Percentiles rank a stretch among this genome's conserved stretches.
phyloP scores from a whole-genome alignment of 805 yeast species.

The Dipodascus geniculatus region DNA sequence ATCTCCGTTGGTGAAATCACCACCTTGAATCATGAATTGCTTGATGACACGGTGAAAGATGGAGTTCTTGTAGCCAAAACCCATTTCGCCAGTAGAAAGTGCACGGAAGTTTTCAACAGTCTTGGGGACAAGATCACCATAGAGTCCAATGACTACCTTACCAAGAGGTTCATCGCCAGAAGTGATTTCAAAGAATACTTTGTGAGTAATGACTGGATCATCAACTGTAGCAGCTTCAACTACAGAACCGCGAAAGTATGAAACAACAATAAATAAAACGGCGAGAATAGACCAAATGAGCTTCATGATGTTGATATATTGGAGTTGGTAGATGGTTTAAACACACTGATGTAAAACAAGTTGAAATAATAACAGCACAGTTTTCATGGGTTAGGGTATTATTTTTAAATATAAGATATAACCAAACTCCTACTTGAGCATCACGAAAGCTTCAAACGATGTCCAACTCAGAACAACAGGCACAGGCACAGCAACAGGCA shows the following conservation, averaged over 20 bases:
- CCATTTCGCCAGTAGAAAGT: constrained; percentile 62
- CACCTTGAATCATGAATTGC: constrained; percentile 77
- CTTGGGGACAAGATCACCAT: constrained; percentile 76
- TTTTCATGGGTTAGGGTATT: not conserved
- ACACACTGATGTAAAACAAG: not conserved
- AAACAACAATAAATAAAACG: constrained; percentile 12
- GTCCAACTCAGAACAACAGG: not conserved
- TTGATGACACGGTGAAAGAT: constrained; percentile 65
- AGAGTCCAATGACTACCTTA: constrained; percentile 75
- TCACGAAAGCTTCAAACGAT: not conserved
- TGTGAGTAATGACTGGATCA: constrained; percentile 48
- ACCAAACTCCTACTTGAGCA: not conserved
- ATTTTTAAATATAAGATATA: not conserved
- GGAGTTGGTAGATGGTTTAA: not conserved
- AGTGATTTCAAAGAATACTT: constrained; percentile 75
- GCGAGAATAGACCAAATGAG: constrained; percentile 16
- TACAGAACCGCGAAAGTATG: constrained; percentile 10
- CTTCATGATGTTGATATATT: constrained; percentile 11
- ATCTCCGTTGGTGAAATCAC: constrained; percentile 53
- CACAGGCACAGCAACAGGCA: not conserved
- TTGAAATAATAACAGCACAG: not conserved
- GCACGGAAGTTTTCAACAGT: constrained; percentile 84
- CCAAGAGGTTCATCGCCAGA: constrained; percentile 74
- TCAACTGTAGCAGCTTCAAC: constrained; percentile 8
- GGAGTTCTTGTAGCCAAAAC: constrained; percentile 52